Base-by-base conservation (phyloP, 2,329 filamentous ascomycete species). In the Chalara sp. region DNA sequence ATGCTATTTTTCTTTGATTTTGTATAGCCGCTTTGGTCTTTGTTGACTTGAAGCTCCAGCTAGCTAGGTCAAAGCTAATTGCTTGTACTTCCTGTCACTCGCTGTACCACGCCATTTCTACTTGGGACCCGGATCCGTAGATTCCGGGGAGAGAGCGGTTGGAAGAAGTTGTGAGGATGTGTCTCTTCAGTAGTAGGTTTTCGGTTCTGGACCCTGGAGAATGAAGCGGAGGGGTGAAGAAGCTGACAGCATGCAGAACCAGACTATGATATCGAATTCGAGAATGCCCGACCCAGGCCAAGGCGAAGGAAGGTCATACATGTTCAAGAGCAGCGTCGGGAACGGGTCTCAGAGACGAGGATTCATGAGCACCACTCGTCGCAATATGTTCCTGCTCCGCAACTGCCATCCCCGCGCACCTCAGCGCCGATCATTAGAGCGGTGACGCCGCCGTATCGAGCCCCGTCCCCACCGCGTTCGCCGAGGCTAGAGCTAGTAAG, bases 221-320 rank as follows among this genome's bases (percentile, higher is more conserved):
- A 21, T 21, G 21, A 21, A 21, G 21, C n/a, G 35, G 35, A 44
- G 4, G 10, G 28, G 21, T 44, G 12, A 13, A n/a, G 12, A 44
- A 11, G 28, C 21, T 44, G 28, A 44, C 28, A 13, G 21, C 4
- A 8, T 12, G 28, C 43, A 45, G 13, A 11, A 45, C 43, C 43
- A 45, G 30, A 45, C 8, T 45, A 45, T 13, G 43, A 45, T 30
- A 30, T 45, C 43, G 43, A 45, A 10, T 45, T 45, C 30, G 43
- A 21, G 12, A 45, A 6, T 32, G 8, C 8, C 2, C 13, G 13
- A 8, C 8, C 43, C 30, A 13, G 8, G 3, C 43, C 28, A 32
- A 6, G 43, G 13, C 43, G 43, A 7, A 43, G n/a, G 40, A 43
- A 21, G 21, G 21, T 21, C 21, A 21, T 21, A 21, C 21, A 21